Conservation (phyloP, 805 yeast genomes). For the Debaryomyces castellii region DNA sequence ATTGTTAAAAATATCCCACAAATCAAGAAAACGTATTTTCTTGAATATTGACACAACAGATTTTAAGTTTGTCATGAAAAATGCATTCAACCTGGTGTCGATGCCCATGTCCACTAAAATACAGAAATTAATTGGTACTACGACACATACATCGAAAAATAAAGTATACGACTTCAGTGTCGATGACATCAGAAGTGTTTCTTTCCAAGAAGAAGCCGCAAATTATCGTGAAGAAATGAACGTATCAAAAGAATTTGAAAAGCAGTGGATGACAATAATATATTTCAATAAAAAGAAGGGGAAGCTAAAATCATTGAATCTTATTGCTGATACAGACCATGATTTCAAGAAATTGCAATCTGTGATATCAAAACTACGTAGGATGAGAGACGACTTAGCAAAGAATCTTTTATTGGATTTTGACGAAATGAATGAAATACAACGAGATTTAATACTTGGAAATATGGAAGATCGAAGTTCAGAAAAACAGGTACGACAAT, state of each 20-base stretch:
- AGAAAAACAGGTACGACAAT: conserved; percentile 23
- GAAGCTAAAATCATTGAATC: conserved; percentile 75
- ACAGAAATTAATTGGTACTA: conserved; percentile 14
- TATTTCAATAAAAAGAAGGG: conserved; percentile 59
- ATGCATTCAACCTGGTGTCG: conserved; percentile 26
- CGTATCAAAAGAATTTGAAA: conserved; percentile 61
- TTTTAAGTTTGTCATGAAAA: conserved; percentile 55
- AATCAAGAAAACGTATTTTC: conserved; percentile 58
- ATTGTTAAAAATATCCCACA: conserved; percentile 66
- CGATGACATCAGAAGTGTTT: conserved; percentile 63
- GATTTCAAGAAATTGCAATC: conserved; percentile 56
- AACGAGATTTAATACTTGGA: conserved; percentile 23
- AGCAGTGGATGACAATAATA: conserved; percentile 78
- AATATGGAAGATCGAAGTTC: conserved; percentile 13
- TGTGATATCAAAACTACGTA: conserved; percentile 61
- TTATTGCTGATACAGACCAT: conserved; percentile 65
- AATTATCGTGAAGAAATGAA: conserved; percentile 86
- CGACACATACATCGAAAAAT: conserved; percentile 28
- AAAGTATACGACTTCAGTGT: conserved; percentile 36
- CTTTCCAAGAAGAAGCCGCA: conserved; percentile 69
- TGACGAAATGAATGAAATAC: conserved; percentile 33
- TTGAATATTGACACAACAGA: conserved; percentile 56
- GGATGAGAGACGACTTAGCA: conserved; percentile 62
- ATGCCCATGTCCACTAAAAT: conserved; percentile 11
- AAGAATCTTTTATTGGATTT: conserved; percentile 49